Base-by-base conservation (phyloP, 2,329 filamentous ascomycete genomes). In the Bipolaris oryzae region DNA sequence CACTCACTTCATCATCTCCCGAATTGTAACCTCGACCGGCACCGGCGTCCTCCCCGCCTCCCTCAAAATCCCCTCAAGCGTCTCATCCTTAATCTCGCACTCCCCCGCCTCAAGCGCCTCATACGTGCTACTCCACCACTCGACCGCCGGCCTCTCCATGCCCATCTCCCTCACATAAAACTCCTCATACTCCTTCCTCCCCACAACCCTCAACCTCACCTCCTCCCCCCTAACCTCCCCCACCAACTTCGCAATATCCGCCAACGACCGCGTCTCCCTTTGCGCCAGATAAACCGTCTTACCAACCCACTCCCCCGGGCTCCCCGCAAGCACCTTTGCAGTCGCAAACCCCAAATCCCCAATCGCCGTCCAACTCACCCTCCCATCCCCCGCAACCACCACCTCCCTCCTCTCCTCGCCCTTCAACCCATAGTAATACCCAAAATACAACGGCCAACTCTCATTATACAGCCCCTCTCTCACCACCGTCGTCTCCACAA, bases 41-140 rank as follows among this genome's bases (percentile, higher is more conserved):
- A 72, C 76, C 5, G 78, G 77, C 52, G 60, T 68, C 34, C 69
- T 62, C 0, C 73, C 74, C n/a, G 68, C 72, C 39, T 68, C 68
- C 10, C 59, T 64, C 49, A 81, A 57, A 11, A 81, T 57, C 0
- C 50, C 53, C 62, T 80, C 78, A 20, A 81, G 55, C 5, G 75
- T 80, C 1, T 61, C 33, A 48, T 81, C 79, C 3, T 75, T 56
- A 46, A 80, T 78, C 45, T 71, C 69, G 49, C 78, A 80, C 55
- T 81, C 79, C 2, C 74, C 72, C 7, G 78, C 71, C 34, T 67
- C 64, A 33, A 82, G 38, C 41, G 78, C 78, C 59, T 79, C 77
- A 55, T 81, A 81, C 21, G 77, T 77, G 34, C 69, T 76, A 35
- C 73, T 75, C 80, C 80, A 82, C 80, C 79, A 81, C 61, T 76